Evolutionary conservation across 495 filamentous ascomycete species (phyloP), one percentile per base, ranked within the genome.

Genomic region (Corynascus novoguineensis): DNA sequence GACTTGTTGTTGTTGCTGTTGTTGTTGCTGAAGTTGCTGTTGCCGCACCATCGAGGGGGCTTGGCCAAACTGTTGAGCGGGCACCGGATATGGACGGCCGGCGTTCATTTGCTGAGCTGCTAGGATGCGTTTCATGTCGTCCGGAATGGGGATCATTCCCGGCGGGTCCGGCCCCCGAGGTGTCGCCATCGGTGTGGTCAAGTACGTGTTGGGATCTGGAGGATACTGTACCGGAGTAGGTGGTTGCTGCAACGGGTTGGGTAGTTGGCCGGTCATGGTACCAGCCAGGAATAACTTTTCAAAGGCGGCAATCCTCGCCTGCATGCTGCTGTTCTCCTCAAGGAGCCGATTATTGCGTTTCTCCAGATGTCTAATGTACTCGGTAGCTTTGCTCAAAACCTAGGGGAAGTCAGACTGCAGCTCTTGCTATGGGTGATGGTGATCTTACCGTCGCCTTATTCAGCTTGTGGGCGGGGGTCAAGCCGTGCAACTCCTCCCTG

Each of bases 321-420:
- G 89, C 68, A 95, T 77, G 17, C 77, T 79, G 14, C 74, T 79
- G 58, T 96, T 91, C 60, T 96, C 90, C 22, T 95, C 88, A 45
- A 86, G 72, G 19, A 96, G 75, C 2, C 86, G 81, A 59, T 85
- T 86, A 64, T 95, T 93, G 4, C 90, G 83, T 68, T 90, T 92
- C 70, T 98, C 93, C 10, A 98, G 71, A 73, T 97, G 90, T 22
- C 85, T 79, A 62, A 98, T 98, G 62, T 98, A 97, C 64, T 97
- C 92, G 15, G 92, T 96, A 11, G 92, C 92, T 70, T 97, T 97
- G 31, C 88, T 87, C 19, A 98, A 73, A 50, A 96, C 76, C 80
- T 81, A 53, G 12, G 31, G 44, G 14, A 22, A 3, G 50, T 67
- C 31, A 65, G 57, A 42, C 41, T 31, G 8, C 7, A 17, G 21